A percentile compares a stretch with the other conserved stretches of the same genome.
Conservation (phyloP, 2,329 filamentous ascomycete genomes). For the Calycina herbarum region DNA sequence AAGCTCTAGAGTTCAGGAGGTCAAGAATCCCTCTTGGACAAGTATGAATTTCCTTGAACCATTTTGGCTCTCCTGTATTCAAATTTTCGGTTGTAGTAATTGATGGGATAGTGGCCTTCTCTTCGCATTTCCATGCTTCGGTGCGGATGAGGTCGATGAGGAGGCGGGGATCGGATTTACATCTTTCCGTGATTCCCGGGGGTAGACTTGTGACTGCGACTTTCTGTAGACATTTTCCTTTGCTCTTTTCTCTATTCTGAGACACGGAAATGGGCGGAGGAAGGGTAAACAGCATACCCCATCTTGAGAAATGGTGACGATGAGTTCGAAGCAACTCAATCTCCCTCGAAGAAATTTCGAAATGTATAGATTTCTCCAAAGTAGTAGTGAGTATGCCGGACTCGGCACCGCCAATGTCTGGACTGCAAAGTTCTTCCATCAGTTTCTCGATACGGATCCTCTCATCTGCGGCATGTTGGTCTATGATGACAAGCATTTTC, state of each 20-base stretch:
- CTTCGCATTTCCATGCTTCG: constrained; percentile 65
- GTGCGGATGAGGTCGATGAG: constrained; percentile 72
- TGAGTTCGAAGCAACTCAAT: constrained; percentile 55
- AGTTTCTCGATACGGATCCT: constrained; percentile 76
- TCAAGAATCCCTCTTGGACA: constrained; percentile 78
- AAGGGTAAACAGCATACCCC: constrained; percentile 66
- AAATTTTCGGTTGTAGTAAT: not conserved
- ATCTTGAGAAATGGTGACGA: constrained; percentile 60
- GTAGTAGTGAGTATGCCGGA: constrained; percentile 38
- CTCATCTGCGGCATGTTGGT: constrained; percentile 96
- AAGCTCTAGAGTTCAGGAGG: constrained; percentile 73
- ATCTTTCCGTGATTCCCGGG: constrained; percentile 72
- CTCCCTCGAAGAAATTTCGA: constrained; percentile 66
- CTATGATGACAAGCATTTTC: constrained; percentile 68
- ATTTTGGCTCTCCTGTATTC: constrained; percentile 40
- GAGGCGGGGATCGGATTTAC: constrained; percentile 68
- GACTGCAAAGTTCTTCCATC: constrained; percentile 55
- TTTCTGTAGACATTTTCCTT: not conserved
- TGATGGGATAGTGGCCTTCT: constrained; percentile 8
- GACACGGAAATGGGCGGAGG: not conserved
- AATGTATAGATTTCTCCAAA: constrained; percentile 57
- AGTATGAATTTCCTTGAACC: constrained; percentile 62
- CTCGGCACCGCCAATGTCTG: not conserved
- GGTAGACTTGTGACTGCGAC: constrained; percentile 64
- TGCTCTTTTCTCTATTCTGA: not conserved